Evolutionary conservation across 257 asterid genomes (phyloP).

Genomic region (Gentiana dahurica): DNA sequence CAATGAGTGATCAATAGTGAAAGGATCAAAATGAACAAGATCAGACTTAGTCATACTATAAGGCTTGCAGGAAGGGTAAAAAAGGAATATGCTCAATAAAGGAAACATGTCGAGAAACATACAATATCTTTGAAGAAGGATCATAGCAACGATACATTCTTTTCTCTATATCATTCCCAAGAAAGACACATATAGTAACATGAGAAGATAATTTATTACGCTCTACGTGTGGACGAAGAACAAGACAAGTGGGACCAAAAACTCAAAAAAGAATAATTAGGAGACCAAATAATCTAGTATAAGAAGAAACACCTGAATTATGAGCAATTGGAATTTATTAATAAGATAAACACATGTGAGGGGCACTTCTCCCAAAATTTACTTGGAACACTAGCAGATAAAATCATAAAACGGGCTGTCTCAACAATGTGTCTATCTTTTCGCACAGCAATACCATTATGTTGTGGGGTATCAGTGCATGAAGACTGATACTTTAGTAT

Average conservation of each 20-base stretch:
- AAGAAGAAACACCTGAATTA: background rate
- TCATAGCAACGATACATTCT: constrained; percentile 2
- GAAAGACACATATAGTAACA: constrained; percentile 1
- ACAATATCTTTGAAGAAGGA: background rate
- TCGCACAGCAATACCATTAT: no score
- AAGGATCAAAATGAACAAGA: constrained; percentile 6
- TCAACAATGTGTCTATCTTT: background rate
- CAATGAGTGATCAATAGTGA: background rate
- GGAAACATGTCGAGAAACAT: constrained; percentile 6
- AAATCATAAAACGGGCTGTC: background rate
- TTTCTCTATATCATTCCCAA: background rate
- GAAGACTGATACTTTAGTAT: no score
- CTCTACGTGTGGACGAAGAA: constrained; percentile 3
- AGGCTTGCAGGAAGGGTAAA: background rate
- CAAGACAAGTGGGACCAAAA: background rate
- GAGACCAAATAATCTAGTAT: background rate
- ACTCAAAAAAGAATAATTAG: background rate
- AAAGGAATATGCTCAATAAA: constrained; percentile 4
- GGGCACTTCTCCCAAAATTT: background rate
- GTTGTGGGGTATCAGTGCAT: no score
- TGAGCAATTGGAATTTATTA: background rate
- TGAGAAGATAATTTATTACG: background rate
- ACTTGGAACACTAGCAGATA: background rate
- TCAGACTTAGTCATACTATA: constrained; percentile 5
- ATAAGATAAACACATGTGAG: background rate